Percentiles rank a stretch among this genome's conserved stretches.
These are phyloP conservation scores for Salvia sclarea DNA, from an alignment of 305 asterid genomes.

Conservation along the genomic window DNA sequence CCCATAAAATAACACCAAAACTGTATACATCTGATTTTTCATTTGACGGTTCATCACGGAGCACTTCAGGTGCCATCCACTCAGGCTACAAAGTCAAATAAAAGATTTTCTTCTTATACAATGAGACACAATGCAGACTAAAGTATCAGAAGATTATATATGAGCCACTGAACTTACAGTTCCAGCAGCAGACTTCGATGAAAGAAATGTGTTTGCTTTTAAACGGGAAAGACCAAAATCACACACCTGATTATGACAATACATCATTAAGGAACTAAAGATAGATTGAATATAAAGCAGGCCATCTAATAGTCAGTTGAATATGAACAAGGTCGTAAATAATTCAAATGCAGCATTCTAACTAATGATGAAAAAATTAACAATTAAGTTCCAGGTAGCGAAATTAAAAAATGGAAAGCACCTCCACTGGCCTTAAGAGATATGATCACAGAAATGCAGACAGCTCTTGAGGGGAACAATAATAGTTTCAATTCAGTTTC, in stretches of 20 bases:
- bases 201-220: conserved; percentile 93
- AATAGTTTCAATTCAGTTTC: neutral
- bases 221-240: conserved; percentile 98
- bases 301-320: conserved; percentile 4
- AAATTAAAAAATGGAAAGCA: conserved; percentile 14
- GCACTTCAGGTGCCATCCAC: conserved; percentile 99
- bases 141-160: conserved; percentile 26
- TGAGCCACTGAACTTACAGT: conserved; percentile 63
- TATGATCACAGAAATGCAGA: conserved; percentile 12
- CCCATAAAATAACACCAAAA: conserved; percentile 98
- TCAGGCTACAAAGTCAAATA: conserved; percentile 65
- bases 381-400: conserved; percentile 1
- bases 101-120: conserved; percentile 11
- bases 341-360: conserved; percentile 6
- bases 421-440: neutral
- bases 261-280: conserved; percentile 32
- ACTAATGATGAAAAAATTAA: neutral
- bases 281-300: neutral
- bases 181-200: conserved; percentile 99
- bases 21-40: conserved; percentile 97
- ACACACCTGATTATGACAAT: conserved; percentile 66
- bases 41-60: conserved; percentile 93
- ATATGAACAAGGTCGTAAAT: conserved; percentile 9
- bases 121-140: conserved; percentile 16
- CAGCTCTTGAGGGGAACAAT: neutral